Conservation (phyloP, 2,329 filamentous ascomycete species). For the Penicillium rolfsii region DNA sequence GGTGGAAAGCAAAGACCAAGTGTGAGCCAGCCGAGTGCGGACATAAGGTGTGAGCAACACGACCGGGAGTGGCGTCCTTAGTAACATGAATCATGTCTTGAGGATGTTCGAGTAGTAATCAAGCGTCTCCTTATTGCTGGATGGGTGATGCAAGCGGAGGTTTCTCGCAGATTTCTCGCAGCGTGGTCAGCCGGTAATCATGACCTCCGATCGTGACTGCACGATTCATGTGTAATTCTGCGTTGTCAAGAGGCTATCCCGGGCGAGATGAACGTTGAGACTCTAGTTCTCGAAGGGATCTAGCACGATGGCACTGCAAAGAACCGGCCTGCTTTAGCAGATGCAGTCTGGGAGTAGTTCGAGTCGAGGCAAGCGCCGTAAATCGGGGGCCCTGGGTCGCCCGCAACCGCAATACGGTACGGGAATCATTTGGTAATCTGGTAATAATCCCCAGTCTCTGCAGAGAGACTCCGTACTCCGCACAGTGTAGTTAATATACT, state of each 20-base stretch:
- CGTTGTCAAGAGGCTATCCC: not conserved
- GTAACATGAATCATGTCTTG: not conserved
- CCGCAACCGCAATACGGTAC: not conserved
- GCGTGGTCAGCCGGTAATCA: too few relatives aligned
- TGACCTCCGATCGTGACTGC: not conserved
- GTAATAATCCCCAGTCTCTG: too few relatives aligned
- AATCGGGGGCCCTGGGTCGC: conserved; percentile 18
- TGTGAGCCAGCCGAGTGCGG: not conserved
- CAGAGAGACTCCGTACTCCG: too few relatives aligned
- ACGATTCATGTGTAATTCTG: not conserved
- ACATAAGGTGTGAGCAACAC: not conserved
- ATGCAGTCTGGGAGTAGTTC: not conserved
- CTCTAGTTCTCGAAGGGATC: too few relatives aligned
- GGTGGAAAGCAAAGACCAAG: not conserved
- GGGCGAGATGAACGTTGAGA: not conserved
- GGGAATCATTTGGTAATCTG: not conserved
- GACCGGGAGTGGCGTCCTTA: not conserved
- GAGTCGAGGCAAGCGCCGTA: conserved; percentile 28
- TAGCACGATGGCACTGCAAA: not conserved
- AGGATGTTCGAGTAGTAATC: not conserved
- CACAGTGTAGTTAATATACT: too few relatives aligned
- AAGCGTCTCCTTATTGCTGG: not conserved
- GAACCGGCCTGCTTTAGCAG: not conserved
- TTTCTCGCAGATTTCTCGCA: too few relatives aligned
- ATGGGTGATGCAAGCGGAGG: not conserved